Evolutionary conservation across 1,284 basidiomycete genomes (phyloP).

Genomic region (Heliocybe sulcata): DNA sequence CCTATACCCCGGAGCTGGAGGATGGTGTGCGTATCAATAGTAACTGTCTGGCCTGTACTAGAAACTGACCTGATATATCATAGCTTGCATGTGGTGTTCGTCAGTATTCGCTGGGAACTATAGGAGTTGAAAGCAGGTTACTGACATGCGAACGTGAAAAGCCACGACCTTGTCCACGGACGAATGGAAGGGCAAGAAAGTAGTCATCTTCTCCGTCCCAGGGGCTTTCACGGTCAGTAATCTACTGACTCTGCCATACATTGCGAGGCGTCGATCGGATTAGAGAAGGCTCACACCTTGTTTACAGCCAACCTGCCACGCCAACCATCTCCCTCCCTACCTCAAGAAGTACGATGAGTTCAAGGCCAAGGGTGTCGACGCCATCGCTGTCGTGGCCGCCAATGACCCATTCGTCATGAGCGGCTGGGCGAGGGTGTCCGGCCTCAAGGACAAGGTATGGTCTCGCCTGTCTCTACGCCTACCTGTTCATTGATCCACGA

Average conservation of each 20-base stretch:
- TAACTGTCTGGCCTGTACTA: neutral
- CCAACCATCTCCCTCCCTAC: constrained; percentile 67
- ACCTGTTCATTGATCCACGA: no score
- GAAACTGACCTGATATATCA: constrained; percentile 3
- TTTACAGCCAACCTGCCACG: constrained; percentile 63
- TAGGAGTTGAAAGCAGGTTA: neutral
- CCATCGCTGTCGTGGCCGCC: constrained; percentile 60
- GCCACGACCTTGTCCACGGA: constrained; percentile 48
- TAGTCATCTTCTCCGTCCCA: constrained; percentile 72
- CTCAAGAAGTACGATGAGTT: constrained; percentile 58
- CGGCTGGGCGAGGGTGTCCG: constrained; percentile 66
- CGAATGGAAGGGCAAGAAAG: constrained; percentile 80
- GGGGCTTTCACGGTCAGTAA: constrained; percentile 70
- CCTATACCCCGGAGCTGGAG: constrained; percentile 61
- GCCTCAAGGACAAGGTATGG: constrained; percentile 62
- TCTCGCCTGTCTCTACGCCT: constrained; percentile 6
- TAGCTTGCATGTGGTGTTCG: constrained; percentile 56
- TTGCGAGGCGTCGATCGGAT: neutral
- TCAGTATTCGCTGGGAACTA: constrained; percentile 26
- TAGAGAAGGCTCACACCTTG: neutral
- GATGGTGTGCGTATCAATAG: constrained; percentile 35
- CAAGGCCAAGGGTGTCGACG: constrained; percentile 70
- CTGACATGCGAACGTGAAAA: constrained; percentile 16
- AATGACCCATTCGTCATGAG: constrained; percentile 79
- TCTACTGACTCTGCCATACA: neutral